Base-by-base conservation (phyloP, 371 early-diverging fungal species). In the Syncephalastrum racemosum region DNA sequence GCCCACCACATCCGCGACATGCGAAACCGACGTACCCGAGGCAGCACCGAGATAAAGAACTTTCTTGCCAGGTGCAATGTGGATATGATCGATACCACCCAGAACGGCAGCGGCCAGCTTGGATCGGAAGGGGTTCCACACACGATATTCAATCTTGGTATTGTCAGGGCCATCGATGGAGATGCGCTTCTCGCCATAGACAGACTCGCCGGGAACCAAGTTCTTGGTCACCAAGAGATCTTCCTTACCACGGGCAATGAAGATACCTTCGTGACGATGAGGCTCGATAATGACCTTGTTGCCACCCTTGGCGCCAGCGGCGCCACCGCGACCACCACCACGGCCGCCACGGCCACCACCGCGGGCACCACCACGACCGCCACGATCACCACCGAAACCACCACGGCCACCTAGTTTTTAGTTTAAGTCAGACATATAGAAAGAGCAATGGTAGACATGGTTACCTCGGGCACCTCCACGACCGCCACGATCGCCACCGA, bases 61-160 rank as follows among this genome's bases (percentile, higher is more conserved):
- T 84, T 98, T 99, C 74, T 90, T 89, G 62, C 99, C 99, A 18
- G 99, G 99, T 25, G 86, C 88, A 75, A 99, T 96, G 79, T 94
- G 90, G 62, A 99, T 90, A 77, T 98, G 81, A 72, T 99, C 99
- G 52, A 98, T 79, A 84, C 99, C 99, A 76, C 99, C 98, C n/a
- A 99, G 85, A 56, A 99, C 92, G 75, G 98, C 99, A 63, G 99
- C 99, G 56, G 99, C 99, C 41, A 99, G 77, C 91, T 99, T 99
- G 68, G 96, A 96, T 79, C 99, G 91, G 93, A 98, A 99, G 57
- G 98, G 99, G 83, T 99, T 99, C 99, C 99, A 99, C 51, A 98
- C 97, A 68, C 99, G 89, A 84, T 99, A 99, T 85, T 99, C 99
- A 47, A 91, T 89, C 86, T 99, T 99, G 72, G 93, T 87, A 46